Percentiles rank a stretch among this genome's conserved stretches.
Evolutionary conservation across 75 land plant species (phyloP).

Genomic region (Sequoiadendron giganteum): DNA sequence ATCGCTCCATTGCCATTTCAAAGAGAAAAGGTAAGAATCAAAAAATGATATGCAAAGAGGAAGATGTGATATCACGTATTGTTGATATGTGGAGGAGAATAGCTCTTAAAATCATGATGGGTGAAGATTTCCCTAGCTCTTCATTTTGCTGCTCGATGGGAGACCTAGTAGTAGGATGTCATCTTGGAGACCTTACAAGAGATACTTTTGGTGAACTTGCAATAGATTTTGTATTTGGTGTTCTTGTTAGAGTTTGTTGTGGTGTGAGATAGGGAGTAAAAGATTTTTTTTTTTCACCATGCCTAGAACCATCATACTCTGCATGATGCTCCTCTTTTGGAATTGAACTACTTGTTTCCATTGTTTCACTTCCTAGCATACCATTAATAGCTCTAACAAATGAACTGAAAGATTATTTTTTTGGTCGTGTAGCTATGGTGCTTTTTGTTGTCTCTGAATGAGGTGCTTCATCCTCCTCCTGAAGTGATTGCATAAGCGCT

Average conservation of each 20-base stretch:
- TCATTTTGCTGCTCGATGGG: constrained; percentile 39
- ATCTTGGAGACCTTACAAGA: constrained; percentile 53
- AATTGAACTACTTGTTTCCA: constrained; percentile 3
- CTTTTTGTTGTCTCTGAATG: constrained; percentile 3
- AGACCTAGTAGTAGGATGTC: constrained; percentile 41
- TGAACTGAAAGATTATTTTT: not conserved
- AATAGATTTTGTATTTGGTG: constrained; percentile 59
- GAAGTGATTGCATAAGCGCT: constrained; percentile 73
- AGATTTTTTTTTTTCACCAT: constrained; percentile 33
- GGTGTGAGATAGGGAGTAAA: constrained; percentile 66
- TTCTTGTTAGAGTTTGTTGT: constrained; percentile 56
- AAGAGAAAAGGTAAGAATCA: too few relatives aligned
- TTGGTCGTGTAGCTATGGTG: not conserved
- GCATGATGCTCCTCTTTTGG: not conserved
- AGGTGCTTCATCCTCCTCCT: constrained; percentile 51
- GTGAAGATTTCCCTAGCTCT: too few relatives aligned
- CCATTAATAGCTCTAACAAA: not conserved
- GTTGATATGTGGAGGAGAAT: too few relatives aligned
- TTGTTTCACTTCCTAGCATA: not conserved
- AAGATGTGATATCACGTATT: too few relatives aligned
- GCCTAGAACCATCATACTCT: constrained; percentile 12
- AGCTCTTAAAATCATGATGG: too few relatives aligned
- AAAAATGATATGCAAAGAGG: too few relatives aligned
- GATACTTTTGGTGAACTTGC: constrained; percentile 56
- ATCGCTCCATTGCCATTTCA: too few relatives aligned